Evolutionary conservation across 495 filamentous ascomycete species (phyloP).

Genomic region (Letharia columbiana): DNA sequence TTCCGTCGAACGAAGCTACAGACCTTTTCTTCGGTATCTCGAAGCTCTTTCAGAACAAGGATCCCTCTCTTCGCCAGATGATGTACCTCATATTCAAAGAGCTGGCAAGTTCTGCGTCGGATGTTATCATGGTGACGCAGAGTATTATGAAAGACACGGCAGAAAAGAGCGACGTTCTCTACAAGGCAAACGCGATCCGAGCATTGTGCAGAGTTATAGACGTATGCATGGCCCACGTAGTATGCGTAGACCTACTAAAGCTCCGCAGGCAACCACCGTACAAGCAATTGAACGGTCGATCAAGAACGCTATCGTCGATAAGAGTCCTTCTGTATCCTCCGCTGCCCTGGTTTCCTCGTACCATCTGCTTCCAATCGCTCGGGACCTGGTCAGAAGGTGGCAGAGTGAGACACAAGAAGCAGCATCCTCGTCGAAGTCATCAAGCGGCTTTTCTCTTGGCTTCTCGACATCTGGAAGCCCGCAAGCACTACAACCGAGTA

Average conservation of each 20-base stretch:
- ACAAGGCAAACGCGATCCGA: conserved; percentile 92
- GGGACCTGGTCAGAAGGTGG: conserved; percentile 94
- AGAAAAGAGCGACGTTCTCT: conserved; percentile 89
- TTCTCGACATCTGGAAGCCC: conserved; percentile 66
- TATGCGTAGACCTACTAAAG: conserved; percentile 15
- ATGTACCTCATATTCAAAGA: conserved; percentile 98
- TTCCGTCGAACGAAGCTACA: conserved; percentile 94
- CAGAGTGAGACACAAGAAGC: conserved; percentile 98
- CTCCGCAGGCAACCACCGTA: conserved; percentile 74
- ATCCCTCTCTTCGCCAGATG: conserved; percentile 97
- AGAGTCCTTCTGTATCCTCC: conserved; percentile 94
- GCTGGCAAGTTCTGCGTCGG: conserved; percentile 88
- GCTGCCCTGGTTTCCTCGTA: conserved; percentile 96
- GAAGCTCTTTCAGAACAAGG: conserved; percentile 99
- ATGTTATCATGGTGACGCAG: conserved; percentile 99
- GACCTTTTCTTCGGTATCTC: conserved; percentile 99
- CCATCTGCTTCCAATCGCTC: conserved; percentile 91
- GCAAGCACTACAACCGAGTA: conserved; percentile 58
- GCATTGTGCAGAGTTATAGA: conserved; percentile 96
- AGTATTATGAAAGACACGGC: conserved; percentile 99
- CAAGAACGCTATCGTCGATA: conserved; percentile 99
- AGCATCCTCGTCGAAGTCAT: conserved; percentile 79
- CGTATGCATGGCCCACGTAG: conserved; percentile 48
- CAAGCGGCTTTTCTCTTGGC: conserved; percentile 78
- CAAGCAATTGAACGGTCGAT: conserved; percentile 97